Base-by-base conservation (phyloP, 805 yeast species). In the Lipomyces sp. region DNA sequence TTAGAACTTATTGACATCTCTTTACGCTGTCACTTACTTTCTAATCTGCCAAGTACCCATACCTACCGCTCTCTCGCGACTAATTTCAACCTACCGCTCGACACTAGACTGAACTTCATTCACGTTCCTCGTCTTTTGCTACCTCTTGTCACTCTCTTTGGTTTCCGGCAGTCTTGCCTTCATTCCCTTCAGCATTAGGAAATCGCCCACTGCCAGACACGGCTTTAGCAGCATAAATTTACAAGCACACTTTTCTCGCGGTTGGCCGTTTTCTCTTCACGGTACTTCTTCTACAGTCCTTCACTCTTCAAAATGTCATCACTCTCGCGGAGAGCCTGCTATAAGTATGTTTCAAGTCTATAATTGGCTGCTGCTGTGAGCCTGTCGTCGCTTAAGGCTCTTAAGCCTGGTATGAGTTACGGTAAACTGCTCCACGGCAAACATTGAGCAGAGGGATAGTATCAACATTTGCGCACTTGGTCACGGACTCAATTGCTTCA, bases 241-340 rank as follows among this genome's bases (percentile, higher is more conserved):
- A 24, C 1, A 24, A 24, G 24, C 1, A 24, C 24, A 1, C 24
- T 24, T 18, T 56, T 48, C 59, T 8, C 48, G 11, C n/a, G 13
- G 2, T 29, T 32, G 18, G 37, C 35, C 42, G 37, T 37, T 13
- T 37, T 37, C 42, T 37, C 24, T 24, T 42, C 4, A 42, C 29
- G n/a, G 15, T 30, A 24, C 37, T 33, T 8, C 45, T 50, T 34
- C 33, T 39, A 7, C 24, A 8, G 18, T 34, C 57, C 3, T 24
- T 24, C 18, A 35, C 45, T 18, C 50, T 32, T 57, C 24, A 59
- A 51, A 57, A 67, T 67, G 71, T 62, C 71, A 6, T 65, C 72
- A 29, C 64, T 69, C 11, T 62, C 72, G 4, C 64, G 68, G 55
- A 34, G 72, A 51, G 73, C 73, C 18, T 70, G 73, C 69, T 70